A percentile compares a stretch with the other conserved stretches of the same genome.
phyloP scores from a whole-genome alignment of 2,329 filamentous ascomycete species.

The Pseudocercospora cruenta region DNA sequence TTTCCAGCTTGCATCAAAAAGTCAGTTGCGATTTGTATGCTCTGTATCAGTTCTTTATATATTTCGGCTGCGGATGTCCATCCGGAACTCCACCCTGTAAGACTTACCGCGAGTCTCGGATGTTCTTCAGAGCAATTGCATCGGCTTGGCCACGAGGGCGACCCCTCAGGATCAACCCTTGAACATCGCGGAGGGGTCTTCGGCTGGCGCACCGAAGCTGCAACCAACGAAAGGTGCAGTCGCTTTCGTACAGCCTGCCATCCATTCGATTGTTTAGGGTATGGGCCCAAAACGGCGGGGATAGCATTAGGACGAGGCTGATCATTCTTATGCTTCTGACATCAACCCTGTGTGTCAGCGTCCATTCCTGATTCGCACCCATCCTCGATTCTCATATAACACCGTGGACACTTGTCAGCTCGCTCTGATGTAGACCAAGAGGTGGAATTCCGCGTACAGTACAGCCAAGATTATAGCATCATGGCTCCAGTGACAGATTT shows the following conservation, averaged over 20 bases:
- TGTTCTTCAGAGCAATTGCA: not conserved
- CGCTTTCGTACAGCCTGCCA: not conserved
- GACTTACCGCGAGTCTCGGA: not conserved
- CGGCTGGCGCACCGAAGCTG: not conserved
- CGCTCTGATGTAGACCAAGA: not conserved
- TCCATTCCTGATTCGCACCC: not conserved
- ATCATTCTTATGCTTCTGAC: not conserved
- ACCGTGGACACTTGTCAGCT: not conserved
- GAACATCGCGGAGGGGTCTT: not conserved
- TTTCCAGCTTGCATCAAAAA: not conserved
- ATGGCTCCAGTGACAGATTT: constrained; percentile 61
- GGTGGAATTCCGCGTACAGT: not conserved
- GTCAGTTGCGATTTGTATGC: not conserved
- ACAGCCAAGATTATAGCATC: not conserved
- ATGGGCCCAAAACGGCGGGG: not conserved
- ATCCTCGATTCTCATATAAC: not conserved
- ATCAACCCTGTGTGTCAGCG: not conserved
- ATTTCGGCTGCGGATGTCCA: not conserved
- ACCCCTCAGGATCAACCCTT: not conserved
- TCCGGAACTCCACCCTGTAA: not conserved
- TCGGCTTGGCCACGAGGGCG: not conserved
- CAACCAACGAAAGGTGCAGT: not conserved
- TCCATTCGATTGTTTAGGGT: not conserved
- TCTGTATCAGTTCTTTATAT: not conserved
- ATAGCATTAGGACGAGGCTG: not conserved